Base-by-base conservation (phyloP, 2,329 filamentous ascomycete genomes). In the Scleromitrula shiraiana region DNA sequence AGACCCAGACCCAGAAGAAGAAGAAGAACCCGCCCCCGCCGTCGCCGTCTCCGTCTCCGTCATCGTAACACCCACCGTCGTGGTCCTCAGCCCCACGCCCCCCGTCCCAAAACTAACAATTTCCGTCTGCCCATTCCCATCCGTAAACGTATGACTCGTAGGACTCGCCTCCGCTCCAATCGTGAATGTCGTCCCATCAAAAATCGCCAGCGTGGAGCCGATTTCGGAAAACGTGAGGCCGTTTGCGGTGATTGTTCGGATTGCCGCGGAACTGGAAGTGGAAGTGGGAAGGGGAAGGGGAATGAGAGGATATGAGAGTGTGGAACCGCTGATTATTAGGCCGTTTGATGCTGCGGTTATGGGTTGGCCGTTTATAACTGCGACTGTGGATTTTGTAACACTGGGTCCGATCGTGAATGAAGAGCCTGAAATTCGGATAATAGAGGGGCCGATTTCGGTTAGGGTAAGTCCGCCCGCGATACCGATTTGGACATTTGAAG, bases 331-430 rank as follows among this genome's bases (percentile, higher is more conserved):
- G 12, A 58, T 39, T 4, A 41, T 49, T 1, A 80, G 64, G n/a
- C 76, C 77, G 2, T 59, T 59, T 0, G 76, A 69, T 1, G 70
- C 74, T 35, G 78, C 70, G 0, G 69, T 75, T 23, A 82, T 63
- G 0, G 68, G 75, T 59, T 78, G 67, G 1, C 72, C 71, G 5
- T 68, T 71, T 4, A 77, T 63, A 0, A 72, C 64, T 1, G 70
- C 72, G 0, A 70, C 77, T 1, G 64, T 70, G 9, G 59, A 59
- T n/a, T n/a, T n/a, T n/a, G 60, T 60, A 2, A 66, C 64, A 9
- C 66, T 67, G 0, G 71, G 66, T 0, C 75, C 75, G 41, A 80
- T 62, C 1, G 70, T 75, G 55, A 76, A 78, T 0, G 72, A 77
- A 2, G 64, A 64, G 27, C 71, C 71, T 29, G 67, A 64, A 41